These are phyloP conservation scores for Pseudonitzschia multistriata DNA, from an alignment of 108 stramenopile genomes.

Conservation along the genomic window DNA sequence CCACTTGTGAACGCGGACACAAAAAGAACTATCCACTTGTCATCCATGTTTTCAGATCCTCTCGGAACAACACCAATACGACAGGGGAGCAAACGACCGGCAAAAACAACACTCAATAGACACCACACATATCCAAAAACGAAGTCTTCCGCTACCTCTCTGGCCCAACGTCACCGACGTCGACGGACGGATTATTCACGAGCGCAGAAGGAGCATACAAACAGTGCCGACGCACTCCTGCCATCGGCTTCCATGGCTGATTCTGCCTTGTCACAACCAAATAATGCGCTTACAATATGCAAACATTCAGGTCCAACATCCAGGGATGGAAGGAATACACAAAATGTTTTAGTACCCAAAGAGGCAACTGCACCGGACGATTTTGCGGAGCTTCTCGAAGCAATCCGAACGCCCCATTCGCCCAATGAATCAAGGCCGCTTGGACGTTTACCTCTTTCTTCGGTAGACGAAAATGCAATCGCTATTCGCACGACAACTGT, in stretches of 20 bases:
- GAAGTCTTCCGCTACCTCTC: conserved; percentile 13
- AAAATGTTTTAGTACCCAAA: background rate
- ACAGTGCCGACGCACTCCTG: background rate
- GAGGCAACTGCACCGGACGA: background rate
- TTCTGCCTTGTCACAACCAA: background rate
- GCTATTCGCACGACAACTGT: background rate
- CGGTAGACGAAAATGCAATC: background rate
- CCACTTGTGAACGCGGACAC: too few species aligned
- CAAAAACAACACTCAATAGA: background rate
- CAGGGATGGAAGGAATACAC: background rate
- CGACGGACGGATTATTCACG: conserved; percentile 10
- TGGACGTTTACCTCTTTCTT: background rate
- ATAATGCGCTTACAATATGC: background rate
- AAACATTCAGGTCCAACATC: background rate
- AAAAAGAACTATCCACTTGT: background rate
- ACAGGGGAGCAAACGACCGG: conserved; percentile 9
- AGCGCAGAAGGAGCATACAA: background rate
- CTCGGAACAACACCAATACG: conserved; percentile 3
- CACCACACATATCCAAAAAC: conserved; percentile 7
- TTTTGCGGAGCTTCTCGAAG: conserved; percentile 12
- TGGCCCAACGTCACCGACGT: conserved; percentile 20
- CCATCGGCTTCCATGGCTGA: background rate
- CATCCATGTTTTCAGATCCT: background rate
- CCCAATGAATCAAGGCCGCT: too few species aligned
- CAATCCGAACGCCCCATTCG: background rate